Conservation (phyloP, 805 yeast genomes). For the Candida odintsovae region DNA sequence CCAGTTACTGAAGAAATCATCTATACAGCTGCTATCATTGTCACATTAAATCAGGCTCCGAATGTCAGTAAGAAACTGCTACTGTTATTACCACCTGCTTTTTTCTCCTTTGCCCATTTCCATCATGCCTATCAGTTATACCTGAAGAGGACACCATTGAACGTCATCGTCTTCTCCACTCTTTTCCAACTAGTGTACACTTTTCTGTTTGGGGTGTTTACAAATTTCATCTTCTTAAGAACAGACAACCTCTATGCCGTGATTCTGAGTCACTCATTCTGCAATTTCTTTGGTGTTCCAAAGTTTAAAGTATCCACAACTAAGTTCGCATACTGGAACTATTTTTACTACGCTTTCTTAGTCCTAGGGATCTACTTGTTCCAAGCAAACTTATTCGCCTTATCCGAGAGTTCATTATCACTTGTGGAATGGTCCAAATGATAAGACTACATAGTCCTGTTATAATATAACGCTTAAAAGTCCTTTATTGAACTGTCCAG, state of each 20-base stretch:
- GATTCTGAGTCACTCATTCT: conserved; percentile 53
- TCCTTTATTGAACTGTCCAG: background rate
- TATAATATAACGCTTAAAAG: background rate
- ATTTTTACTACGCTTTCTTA: conserved; percentile 34
- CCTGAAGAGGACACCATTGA: conserved; percentile 21
- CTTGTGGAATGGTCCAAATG: conserved; percentile 4
- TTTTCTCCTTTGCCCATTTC: conserved; percentile 74
- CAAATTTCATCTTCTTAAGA: conserved; percentile 49
- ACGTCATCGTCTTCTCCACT: conserved; percentile 31
- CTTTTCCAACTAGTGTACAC: conserved; percentile 60
- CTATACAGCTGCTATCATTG: conserved; percentile 45
- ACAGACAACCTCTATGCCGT: conserved; percentile 52
- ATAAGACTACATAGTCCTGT: background rate
- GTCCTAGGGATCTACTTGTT: conserved; percentile 40
- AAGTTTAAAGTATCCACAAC: conserved; percentile 13
- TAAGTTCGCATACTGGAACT: conserved; percentile 24
- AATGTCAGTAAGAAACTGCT: conserved; percentile 14
- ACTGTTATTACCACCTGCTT: conserved; percentile 46
- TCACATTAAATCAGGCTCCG: conserved; percentile 25
- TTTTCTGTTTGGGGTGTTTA: conserved; percentile 62
- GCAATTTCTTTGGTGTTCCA: conserved; percentile 73
- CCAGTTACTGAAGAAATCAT: conserved; percentile 78
- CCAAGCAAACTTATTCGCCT: conserved; percentile 19
- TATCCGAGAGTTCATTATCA: conserved; percentile 21
- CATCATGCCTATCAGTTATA: conserved; percentile 61